Base-by-base conservation (phyloP, 257 asterid genomes). In the Thymus quinquecostatus region DNA sequence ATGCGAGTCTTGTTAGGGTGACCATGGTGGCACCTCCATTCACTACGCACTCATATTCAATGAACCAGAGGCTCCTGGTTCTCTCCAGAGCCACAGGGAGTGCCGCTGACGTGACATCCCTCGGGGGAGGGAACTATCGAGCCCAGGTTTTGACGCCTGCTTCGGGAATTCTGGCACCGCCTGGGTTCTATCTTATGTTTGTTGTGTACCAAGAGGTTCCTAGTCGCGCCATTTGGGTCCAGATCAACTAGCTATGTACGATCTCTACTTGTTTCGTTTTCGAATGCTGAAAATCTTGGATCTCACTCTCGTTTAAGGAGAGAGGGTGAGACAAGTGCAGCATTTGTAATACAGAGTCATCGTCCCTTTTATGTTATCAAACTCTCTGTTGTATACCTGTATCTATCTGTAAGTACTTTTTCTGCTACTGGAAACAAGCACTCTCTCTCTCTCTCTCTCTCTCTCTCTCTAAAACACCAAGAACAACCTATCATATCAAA, bases 171-270 rank as follows among this genome's bases (percentile, higher is more conserved):
- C 32, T 68, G 3, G 70, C 70, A 13, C 69, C 79, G 0, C 13
- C 79, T 2, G 79, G 75, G 3, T 75, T 10, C 54, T 75, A 75
- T 61, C 65, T 75, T 61, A 43, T 75, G 1, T 75, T 75, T 33
- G 54, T 68, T 27, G 68, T 60, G 30, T 45, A 50, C 29, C 43
- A 48, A 27, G 60, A 68, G 6, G 66, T 75, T 60, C 79, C 79
- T 10, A 75, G 75, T 10, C 60, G 8, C 1, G 79, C 60, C 13
- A 62, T 75, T 21, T 75, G 79, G 79, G 5, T 75, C 60, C 79
- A 33, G 62, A 53, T 75, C 54, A 70, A 11, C 1, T 70, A 70
- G 53, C 21, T 21, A 21, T 21, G 21, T 21, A 21, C 21, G 21
- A 21, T 21, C 21, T 21, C 21, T 21, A 21, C 21, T 21, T 21